Conservation (phyloP, 2,329 filamentous ascomycete genomes). For the Penicillium sp. region DNA sequence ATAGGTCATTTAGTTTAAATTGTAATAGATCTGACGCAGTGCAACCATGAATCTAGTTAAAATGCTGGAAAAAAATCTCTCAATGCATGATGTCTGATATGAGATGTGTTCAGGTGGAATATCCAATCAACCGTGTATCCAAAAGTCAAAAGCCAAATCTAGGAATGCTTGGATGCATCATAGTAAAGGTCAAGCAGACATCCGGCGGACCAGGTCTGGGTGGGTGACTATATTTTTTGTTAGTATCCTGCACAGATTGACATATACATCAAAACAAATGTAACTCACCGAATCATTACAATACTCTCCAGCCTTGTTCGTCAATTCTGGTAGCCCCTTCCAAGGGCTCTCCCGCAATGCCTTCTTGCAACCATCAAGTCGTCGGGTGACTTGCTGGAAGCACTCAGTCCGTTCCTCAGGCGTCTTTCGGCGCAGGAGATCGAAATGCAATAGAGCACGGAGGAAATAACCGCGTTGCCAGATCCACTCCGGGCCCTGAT, state of each 20-base stretch:
- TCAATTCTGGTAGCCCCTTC: slow-evolving; percentile 90
- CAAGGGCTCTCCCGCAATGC: slow-evolving; percentile 78
- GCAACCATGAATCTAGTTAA: background rate
- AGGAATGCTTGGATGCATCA: slow-evolving; percentile 64
- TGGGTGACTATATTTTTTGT: slow-evolving; percentile 65
- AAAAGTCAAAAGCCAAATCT: slow-evolving; percentile 3
- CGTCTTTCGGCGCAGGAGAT: slow-evolving; percentile 69
- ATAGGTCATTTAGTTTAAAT: background rate
- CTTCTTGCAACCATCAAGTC: slow-evolving; percentile 79
- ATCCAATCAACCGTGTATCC: background rate
- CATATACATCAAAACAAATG: background rate
- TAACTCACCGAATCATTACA: slow-evolving; percentile 80
- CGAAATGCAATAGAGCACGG: slow-evolving; percentile 85
- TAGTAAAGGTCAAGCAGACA: slow-evolving; percentile 96
- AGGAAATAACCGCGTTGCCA: slow-evolving; percentile 98
- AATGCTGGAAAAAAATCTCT: background rate
- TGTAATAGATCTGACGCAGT: background rate
- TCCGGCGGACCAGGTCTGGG: slow-evolving; percentile 93
- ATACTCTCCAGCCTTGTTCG: slow-evolving; percentile 80
- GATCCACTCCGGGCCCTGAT: slow-evolving; percentile 96
- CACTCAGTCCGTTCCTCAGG: slow-evolving; percentile 74
- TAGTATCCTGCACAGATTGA: slow-evolving; percentile 12
- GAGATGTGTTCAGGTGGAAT: background rate
- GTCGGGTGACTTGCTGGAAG: slow-evolving; percentile 89
- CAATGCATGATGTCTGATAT: slow-evolving; percentile 3